phyloP scores from a whole-genome alignment of 192 early-diverging fungal genomes.

The Neocallimastix lanati region DNA sequence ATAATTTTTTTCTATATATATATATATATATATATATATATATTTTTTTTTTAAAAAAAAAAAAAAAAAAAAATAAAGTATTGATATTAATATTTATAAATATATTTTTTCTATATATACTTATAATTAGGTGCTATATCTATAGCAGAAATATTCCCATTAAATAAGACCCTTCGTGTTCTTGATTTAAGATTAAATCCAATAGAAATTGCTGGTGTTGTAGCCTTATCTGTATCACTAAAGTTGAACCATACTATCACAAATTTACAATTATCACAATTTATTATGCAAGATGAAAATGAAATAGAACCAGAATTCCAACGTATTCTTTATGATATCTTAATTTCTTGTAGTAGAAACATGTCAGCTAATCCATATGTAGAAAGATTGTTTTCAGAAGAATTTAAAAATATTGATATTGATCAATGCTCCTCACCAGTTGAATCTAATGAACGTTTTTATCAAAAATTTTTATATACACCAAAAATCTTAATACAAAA shows the following conservation, averaged over 20 bases:
- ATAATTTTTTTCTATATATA: too few species aligned
- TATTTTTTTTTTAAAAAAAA: too few species aligned
- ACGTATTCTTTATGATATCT: neutral
- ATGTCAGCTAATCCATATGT: neutral
- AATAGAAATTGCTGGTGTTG: constrained; percentile 60
- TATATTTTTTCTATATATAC: constrained; percentile 3
- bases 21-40: too few species aligned
- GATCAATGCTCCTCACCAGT: neutral
- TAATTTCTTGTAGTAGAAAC: neutral
- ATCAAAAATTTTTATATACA: neutral
- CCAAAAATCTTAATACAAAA: neutral
- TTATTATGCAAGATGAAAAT: constrained; percentile 1
- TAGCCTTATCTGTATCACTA: constrained; percentile 65
- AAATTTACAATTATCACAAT: constrained; percentile 40
- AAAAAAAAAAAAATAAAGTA: too few species aligned
- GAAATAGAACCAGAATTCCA: neutral
- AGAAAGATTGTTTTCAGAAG: neutral
- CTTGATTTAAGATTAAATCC: constrained; percentile 64
- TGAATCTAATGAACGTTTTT: neutral
- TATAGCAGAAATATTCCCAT: constrained; percentile 63
- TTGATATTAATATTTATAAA: too few species aligned
- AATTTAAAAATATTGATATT: neutral
- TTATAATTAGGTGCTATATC: constrained; percentile 33
- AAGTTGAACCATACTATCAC: constrained; percentile 58
- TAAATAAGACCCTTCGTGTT: constrained; percentile 41